Base-by-base conservation (phyloP, 202 grass and related monocot species). In the Eragrostis tef region DNA sequence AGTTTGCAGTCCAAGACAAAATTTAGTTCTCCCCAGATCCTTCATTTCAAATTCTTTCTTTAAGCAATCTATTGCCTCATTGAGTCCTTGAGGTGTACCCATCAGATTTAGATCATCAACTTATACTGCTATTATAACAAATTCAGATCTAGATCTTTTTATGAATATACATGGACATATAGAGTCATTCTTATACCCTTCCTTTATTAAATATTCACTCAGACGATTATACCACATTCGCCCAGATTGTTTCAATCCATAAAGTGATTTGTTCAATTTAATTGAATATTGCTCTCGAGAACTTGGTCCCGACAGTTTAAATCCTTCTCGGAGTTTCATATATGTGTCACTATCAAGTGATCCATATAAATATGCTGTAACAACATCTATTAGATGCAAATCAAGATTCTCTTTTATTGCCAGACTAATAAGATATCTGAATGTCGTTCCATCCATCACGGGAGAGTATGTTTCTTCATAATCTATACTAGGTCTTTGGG, bases 91-190 rank as follows among this genome's bases (percentile, higher is more conserved):
- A 39, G 29, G 29, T 8, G 62, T 65, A 9, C 62, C 29, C 36
- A 41, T n/a, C 14, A 65, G 9, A 19, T 39, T 65, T 26, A 65
- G 13, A 65, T 65, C 62, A 41, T 65, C 31, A 39, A 65, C 29
- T 3, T 31, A 62, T 29, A 29, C 59, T 13, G 11, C 7, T 0
- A 65, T 65, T 39, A 19, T 41, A 5, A 65, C 0, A n/a, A 19
- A 65, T 65, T 39, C 7, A n/a, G n/a, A n/a, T n/a, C n/a, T n/a
- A 65, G 15, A 65, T 65, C 62, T 65, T 39, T 64, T 39, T n/a
- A n/a, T n/a, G n/a, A 41, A 65, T 39, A 65, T 9, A 39, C 31
- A 41, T 39, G 62, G 62, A 17, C 62, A 12, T 4, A 68, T 45
- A 44, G 19, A 4, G 9, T 68, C 19, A 45, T 68, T 68, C 7